These are phyloP conservation scores for thale cress (Arabidopsis thaliana) DNA, from an alignment of 345 rosid genomes.

Conservation along the genomic window TAIR10.1 NC_003076.8:7055501-7056000, in stretches of 20 bases:
- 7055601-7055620: neutral
- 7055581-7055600: neutral
- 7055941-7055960: neutral
- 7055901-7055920: neutral
- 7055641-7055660: neutral
- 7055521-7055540: slow-evolving; percentile 5
- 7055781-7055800: neutral
- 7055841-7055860: too few relatives aligned
- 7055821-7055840: neutral
- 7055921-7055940: neutral
- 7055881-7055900: neutral
- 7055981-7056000: neutral
- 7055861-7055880: too few relatives aligned
- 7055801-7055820: neutral
- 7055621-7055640: neutral
- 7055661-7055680: neutral
- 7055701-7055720: neutral
- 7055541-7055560: neutral
- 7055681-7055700: neutral
- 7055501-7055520: slow-evolving; percentile 13
- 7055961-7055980: slow-evolving; percentile 7
- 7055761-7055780: neutral
- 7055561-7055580: slow-evolving; percentile 30
- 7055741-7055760: neutral
- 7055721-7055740: neutral